Conservation (phyloP, 371 early-diverging fungal species). For the Rhizopus microsporus region DNA sequence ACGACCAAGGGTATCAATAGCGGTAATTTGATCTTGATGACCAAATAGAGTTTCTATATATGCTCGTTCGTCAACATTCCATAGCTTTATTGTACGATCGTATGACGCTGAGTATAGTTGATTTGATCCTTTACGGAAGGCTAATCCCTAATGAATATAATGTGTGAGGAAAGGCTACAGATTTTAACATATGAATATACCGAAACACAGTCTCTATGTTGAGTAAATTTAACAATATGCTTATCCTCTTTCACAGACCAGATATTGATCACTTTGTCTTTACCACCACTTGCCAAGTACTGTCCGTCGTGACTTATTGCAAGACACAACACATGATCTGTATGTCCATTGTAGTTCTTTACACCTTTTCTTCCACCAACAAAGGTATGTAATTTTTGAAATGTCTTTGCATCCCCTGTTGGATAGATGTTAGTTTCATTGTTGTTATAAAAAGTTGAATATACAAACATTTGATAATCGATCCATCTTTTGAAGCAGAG, state of each 20-base stretch:
- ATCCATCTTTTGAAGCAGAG: slow-evolving; percentile 89
- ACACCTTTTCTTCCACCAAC: slow-evolving; percentile 78
- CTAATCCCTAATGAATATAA: slow-evolving; percentile 61
- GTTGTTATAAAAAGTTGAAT: background rate
- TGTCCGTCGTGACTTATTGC: slow-evolving; percentile 83
- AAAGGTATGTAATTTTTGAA: slow-evolving; percentile 62
- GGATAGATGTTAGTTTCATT: background rate
- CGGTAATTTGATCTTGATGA: slow-evolving; percentile 88
- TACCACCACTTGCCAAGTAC: slow-evolving; percentile 84
- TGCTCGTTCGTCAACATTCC: slow-evolving; percentile 89
- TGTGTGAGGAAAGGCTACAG: background rate
- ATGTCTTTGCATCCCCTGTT: slow-evolving; percentile 62
- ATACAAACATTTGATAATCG: slow-evolving; percentile 80
- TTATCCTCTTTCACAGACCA: slow-evolving; percentile 83
- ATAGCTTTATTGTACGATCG: slow-evolving; percentile 95
- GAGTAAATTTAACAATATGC: slow-evolving; percentile 74
- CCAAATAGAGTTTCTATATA: slow-evolving; percentile 98
- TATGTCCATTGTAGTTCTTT: slow-evolving; percentile 79
- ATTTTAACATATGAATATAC: slow-evolving; percentile 25
- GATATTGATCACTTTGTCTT: slow-evolving; percentile 87
- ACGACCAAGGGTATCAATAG: slow-evolving; percentile 75
- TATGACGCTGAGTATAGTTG: slow-evolving; percentile 89
- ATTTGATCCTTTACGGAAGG: slow-evolving; percentile 82
- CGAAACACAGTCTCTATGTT: slow-evolving; percentile 91
- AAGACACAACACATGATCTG: slow-evolving; percentile 76